phyloP scores from a whole-genome alignment of 1,284 basidiomycete species.

The Malassezia restricta region DNA sequence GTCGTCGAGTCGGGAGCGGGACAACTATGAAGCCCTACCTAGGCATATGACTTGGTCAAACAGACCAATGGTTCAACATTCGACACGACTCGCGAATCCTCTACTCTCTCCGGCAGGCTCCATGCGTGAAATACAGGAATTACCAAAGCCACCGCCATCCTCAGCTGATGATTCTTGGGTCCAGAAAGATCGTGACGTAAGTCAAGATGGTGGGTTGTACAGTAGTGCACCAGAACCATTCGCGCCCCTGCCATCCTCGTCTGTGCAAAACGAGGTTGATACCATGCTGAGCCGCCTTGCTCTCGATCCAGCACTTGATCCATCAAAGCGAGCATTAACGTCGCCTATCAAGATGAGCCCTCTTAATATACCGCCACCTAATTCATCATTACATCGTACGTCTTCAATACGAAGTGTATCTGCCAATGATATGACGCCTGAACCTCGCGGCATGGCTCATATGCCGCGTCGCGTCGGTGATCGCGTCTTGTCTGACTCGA shows the following conservation, averaged over 20 bases:
- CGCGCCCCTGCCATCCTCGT: neutral
- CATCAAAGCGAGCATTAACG: neutral
- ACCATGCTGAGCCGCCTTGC: neutral
- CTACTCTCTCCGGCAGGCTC: neutral
- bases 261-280: neutral
- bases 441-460: neutral
- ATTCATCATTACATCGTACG: slow-evolving; percentile 7
- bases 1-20: neutral
- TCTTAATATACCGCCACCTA: neutral
- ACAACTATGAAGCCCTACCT: neutral
- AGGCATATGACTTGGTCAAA: slow-evolving; percentile 1
- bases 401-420: slow-evolving; percentile 15
- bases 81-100: slow-evolving; percentile 10
- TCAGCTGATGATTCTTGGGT: neutral
- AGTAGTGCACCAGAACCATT: neutral
- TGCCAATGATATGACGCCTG: slow-evolving; percentile 4
- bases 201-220: neutral
- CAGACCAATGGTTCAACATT: neutral
- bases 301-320: neutral
- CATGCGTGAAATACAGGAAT: slow-evolving; percentile 5
- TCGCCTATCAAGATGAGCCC: neutral
- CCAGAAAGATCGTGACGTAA: neutral
- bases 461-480: slow-evolving; percentile 1
- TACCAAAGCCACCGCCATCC: neutral
- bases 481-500: slow-evolving; percentile 11